These are phyloP conservation scores for Apiotrichum sp. DNA, from an alignment of 1,284 basidiomycete genomes.

Conservation along the genomic window DNA sequence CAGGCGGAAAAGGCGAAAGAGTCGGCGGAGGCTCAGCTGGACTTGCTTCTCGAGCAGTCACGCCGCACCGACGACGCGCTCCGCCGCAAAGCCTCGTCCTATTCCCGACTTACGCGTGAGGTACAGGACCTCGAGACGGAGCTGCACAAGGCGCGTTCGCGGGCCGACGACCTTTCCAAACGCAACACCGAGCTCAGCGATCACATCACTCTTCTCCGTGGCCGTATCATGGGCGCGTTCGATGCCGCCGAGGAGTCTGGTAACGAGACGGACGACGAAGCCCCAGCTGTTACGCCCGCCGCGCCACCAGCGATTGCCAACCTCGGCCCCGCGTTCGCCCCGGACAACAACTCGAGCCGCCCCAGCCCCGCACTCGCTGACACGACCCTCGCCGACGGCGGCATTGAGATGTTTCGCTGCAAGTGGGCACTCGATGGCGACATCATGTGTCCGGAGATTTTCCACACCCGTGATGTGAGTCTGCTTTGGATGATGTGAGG, in stretches of 20 bases:
- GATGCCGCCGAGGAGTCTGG: conserved; percentile 12
- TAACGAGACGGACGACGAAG: conserved; percentile 12
- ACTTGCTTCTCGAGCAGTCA: conserved; percentile 34
- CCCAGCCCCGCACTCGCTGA: neutral
- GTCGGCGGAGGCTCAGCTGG: conserved; percentile 15
- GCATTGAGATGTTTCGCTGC: conserved; percentile 15
- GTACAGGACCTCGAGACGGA: conserved; percentile 18
- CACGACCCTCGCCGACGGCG: conserved; percentile 11
- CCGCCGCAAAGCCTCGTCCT: conserved; percentile 25
- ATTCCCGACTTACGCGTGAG: conserved; percentile 16
- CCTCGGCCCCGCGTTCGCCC: conserved; percentile 4
- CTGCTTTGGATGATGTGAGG: no score
- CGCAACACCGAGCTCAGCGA: conserved; percentile 33
- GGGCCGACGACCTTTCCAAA: conserved; percentile 16
- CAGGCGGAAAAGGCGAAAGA: conserved; percentile 10
- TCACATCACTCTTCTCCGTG: conserved; percentile 25
- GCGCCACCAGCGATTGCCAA: neutral
- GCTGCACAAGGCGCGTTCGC: conserved; percentile 11
- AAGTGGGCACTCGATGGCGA: conserved; percentile 16
- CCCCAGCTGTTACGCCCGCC: neutral
- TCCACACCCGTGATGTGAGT: conserved; percentile 18
- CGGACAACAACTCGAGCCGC: conserved; percentile 3
- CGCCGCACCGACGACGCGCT: conserved; percentile 37
- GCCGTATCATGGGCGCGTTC: conserved; percentile 30
- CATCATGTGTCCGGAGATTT: conserved; percentile 11